Evolutionary conservation across 2,329 filamentous ascomycete genomes (phyloP).

Genomic region (Scopulariopsis brevicaulis): DNA sequence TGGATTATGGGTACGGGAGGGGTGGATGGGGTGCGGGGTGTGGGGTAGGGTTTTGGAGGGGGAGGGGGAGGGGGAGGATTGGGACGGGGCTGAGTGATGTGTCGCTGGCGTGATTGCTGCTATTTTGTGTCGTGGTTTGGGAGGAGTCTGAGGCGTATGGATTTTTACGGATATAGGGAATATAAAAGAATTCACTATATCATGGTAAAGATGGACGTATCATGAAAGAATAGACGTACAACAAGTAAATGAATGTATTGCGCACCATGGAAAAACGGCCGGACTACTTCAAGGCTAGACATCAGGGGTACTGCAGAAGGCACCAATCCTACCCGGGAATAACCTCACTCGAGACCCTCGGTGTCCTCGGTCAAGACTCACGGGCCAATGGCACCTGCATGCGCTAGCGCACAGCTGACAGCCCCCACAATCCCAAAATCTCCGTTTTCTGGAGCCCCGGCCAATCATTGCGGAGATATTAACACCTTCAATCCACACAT

Average conservation of each 20-base stretch:
- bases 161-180: too few relatives aligned
- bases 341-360: neutral
- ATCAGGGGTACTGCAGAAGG: neutral
- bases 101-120: too few relatives aligned
- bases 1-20: too few relatives aligned
- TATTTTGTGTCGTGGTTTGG: too few relatives aligned
- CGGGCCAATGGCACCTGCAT: neutral
- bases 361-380: neutral
- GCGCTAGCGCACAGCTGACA: neutral
- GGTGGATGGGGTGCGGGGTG: too few relatives aligned
- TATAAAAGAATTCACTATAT: too few relatives aligned
- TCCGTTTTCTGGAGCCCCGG: neutral
- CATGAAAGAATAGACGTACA: conserved; percentile 6
- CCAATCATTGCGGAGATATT: neutral
- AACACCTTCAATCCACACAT: neutral
- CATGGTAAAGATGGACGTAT: too few relatives aligned
- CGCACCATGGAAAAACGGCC: conserved; percentile 5
- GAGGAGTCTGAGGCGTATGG: too few relatives aligned
- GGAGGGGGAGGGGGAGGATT: too few relatives aligned
- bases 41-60: too few relatives aligned
- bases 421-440: neutral
- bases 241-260: conserved; percentile 5
- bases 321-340: neutral
- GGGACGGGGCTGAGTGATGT: too few relatives aligned
- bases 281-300: neutral